Evolutionary conservation across 768 basidiomycete species (phyloP).

Genomic region (Boletus reticulatus): DNA sequence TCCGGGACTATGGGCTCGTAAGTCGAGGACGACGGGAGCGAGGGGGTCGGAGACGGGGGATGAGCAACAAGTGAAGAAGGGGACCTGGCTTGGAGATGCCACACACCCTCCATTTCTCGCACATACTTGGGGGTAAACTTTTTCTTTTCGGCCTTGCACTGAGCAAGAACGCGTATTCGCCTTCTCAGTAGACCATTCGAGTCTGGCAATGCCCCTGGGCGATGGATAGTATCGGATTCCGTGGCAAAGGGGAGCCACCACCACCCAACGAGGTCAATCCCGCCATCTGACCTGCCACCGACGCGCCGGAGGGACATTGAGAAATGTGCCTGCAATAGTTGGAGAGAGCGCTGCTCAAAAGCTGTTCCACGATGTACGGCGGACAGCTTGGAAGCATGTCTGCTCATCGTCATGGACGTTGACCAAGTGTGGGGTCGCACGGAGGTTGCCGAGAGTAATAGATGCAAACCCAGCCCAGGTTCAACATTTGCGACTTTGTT

Average conservation of each 20-base stretch:
- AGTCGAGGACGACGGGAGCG: neutral
- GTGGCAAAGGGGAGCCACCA: constrained; percentile 73
- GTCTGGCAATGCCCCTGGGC: constrained; percentile 12
- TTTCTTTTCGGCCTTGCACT: constrained; percentile 91
- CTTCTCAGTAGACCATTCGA: constrained; percentile 31
- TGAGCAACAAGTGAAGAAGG: neutral
- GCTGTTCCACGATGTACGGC: constrained; percentile 65
- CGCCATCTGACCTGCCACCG: constrained; percentile 88
- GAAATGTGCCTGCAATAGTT: constrained; percentile 57
- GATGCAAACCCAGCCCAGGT: no score
- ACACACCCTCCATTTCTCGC: constrained; percentile 90
- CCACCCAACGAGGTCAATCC: constrained; percentile 87
- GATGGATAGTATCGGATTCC: neutral
- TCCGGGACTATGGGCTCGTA: neutral
- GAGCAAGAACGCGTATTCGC: constrained; percentile 74
- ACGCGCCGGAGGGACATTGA: constrained; percentile 80
- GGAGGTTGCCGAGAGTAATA: neutral
- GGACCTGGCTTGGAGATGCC: constrained; percentile 36
- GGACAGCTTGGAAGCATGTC: constrained; percentile 32
- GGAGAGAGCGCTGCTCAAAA: constrained; percentile 71
- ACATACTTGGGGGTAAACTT: constrained; percentile 77
- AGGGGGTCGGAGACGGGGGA: neutral
- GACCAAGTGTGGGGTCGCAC: constrained; percentile 14
- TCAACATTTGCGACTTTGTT: no score
- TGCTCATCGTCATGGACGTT: neutral